A percentile compares a stretch with the other conserved stretches of the same genome.
Conservation (phyloP, 2,329 filamentous ascomycete species). For the Botrytis elliptica region DNA sequence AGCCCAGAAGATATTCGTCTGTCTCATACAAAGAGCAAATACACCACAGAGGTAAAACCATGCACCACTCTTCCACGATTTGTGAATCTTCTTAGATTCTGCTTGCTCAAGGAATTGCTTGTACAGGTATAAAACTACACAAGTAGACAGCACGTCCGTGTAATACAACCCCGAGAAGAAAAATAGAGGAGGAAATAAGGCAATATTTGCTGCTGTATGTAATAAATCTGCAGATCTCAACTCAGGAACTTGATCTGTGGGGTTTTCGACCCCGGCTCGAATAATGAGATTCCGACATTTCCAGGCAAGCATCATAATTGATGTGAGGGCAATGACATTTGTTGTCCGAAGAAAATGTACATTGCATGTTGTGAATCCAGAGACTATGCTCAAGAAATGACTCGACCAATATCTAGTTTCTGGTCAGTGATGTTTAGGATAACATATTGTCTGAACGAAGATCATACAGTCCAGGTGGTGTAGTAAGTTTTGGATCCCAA, state of each 20-base stretch:
- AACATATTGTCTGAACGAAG: slow-evolving; percentile 24
- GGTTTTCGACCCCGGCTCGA: not conserved
- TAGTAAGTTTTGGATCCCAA: slow-evolving; percentile 98
- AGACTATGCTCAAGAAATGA: slow-evolving; percentile 49
- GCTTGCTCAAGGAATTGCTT: slow-evolving; percentile 49
- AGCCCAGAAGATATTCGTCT: slow-evolving; percentile 98
- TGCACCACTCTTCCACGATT: not conserved
- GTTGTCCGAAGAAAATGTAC: slow-evolving; percentile 48
- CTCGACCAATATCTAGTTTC: slow-evolving; percentile 37
- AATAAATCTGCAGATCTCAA: slow-evolving; percentile 19
- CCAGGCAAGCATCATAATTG: slow-evolving; percentile 40
- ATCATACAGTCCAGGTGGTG: slow-evolving; percentile 78
- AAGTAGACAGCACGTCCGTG: slow-evolving; percentile 82
- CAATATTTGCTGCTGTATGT: slow-evolving; percentile 74
- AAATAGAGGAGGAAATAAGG: slow-evolving; percentile 84
- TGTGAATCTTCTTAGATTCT: slow-evolving; percentile 12
- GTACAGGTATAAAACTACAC: slow-evolving; percentile 71
- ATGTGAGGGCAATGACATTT: slow-evolving; percentile 49
- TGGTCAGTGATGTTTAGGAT: slow-evolving; percentile 26
- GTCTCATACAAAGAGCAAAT: slow-evolving; percentile 71
- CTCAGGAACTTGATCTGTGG: slow-evolving; percentile 20
- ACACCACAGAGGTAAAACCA: slow-evolving; percentile 56
- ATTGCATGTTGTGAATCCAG: slow-evolving; percentile 41
- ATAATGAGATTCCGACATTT: slow-evolving; percentile 33
- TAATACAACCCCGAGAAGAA: slow-evolving; percentile 97